Evolutionary conservation across 2,329 filamentous ascomycete species (phyloP).

Genomic region (Neonectria magnoliae): DNA sequence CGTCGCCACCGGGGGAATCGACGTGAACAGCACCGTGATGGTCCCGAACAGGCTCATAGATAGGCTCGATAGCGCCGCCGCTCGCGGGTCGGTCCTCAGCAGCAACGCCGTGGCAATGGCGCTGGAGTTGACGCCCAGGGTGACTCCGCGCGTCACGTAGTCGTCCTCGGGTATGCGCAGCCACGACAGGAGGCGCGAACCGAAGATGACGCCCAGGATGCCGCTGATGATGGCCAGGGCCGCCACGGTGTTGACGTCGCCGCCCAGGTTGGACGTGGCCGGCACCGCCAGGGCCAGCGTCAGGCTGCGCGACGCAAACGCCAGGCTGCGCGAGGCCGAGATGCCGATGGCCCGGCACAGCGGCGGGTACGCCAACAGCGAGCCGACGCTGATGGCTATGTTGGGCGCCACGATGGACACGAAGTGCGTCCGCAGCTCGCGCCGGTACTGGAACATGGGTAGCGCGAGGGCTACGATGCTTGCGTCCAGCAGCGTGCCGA

Average conservation of each 20-base stretch:
- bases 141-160: constrained; percentile 71
- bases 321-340: constrained; percentile 59
- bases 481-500: constrained; percentile 65
- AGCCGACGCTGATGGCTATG: constrained; percentile 60
- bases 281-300: constrained; percentile 70
- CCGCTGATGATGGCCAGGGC: constrained; percentile 69
- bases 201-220: constrained; percentile 67
- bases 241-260: constrained; percentile 65
- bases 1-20: constrained; percentile 62
- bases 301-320: constrained; percentile 66
- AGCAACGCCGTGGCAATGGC: constrained; percentile 68
- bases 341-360: constrained; percentile 66
- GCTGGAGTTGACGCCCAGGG: constrained; percentile 68
- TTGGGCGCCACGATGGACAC: constrained; percentile 64
- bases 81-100: constrained; percentile 65
- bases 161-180: constrained; percentile 68
- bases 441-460: constrained; percentile 69
- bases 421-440: constrained; percentile 64
- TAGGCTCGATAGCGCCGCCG: constrained; percentile 67
- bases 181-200: constrained; percentile 57
- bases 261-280: constrained; percentile 65
- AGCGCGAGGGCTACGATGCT: constrained; percentile 68
- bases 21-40: constrained; percentile 67
- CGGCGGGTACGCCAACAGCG: constrained; percentile 66
- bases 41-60: constrained; percentile 71